A percentile compares a stretch with the other conserved stretches of the same genome.
Conservation (phyloP, 805 yeast species). For the Wickerhamiella kurtzmanii region DNA sequence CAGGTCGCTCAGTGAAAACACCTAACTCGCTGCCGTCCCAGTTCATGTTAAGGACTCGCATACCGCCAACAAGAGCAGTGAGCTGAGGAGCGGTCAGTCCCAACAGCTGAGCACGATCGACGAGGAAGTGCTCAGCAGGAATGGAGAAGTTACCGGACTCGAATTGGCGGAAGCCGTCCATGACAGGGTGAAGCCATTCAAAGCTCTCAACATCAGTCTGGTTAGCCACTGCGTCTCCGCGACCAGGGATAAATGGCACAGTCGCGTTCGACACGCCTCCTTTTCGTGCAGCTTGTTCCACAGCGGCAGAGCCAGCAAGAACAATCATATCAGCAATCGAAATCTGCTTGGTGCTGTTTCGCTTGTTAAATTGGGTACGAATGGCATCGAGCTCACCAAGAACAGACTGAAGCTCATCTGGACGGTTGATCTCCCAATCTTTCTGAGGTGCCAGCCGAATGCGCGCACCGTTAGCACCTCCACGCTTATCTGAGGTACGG, state of each 20-base stretch:
- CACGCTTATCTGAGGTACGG: constrained; percentile 14
- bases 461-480: constrained; percentile 17
- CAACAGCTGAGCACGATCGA: constrained; percentile 14
- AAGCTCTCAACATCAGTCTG: constrained; percentile 11
- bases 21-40: constrained; percentile 14
- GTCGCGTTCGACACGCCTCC: constrained; percentile 7
- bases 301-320: constrained; percentile 13
- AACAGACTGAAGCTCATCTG: constrained; percentile 12
- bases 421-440: constrained; percentile 17
- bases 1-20: constrained; percentile 10
- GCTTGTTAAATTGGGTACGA: constrained; percentile 8
- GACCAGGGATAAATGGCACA: constrained; percentile 16
- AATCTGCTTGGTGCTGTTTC: constrained; percentile 3
- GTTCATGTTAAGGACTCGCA: constrained; percentile 13
- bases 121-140: constrained; percentile 12
- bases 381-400: constrained; percentile 6
- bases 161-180: constrained; percentile 16
- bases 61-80: constrained; percentile 15
- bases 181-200: constrained; percentile 14
- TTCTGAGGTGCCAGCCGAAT: constrained; percentile 12
- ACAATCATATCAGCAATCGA: constrained; percentile 15
- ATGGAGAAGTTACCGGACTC: constrained; percentile 10
- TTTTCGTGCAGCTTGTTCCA: constrained; percentile 12
- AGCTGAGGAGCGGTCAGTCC: constrained; percentile 14
- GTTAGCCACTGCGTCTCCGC: constrained; percentile 11